Evolutionary conservation across 192 early-diverging fungal genomes (phyloP), one percentile per base, ranked within the genome.

Genomic region (Coemansia furcata): DNA sequence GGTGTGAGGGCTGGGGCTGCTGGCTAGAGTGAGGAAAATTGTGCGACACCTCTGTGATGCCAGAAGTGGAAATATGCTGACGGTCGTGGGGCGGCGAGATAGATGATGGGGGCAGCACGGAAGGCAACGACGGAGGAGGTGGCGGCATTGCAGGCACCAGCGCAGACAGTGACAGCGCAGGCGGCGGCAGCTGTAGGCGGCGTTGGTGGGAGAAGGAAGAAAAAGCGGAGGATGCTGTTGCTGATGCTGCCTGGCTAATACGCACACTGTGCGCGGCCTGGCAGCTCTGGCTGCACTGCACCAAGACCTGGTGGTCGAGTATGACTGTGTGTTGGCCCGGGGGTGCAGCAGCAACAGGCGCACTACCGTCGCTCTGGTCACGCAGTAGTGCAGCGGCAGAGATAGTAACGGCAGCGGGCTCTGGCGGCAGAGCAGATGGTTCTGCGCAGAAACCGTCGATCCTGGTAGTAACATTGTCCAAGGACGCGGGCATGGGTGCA

Each of bases 161-260:
- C n/a, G 23, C 50, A 52, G 50, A 52, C 50, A 52, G 50, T 52
- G 50, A 52, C 50, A 52, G 50, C 30, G 50, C 50, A 52, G 49
- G 49, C 49, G 26, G 50, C 50, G 50, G 49, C 23, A 26, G 15
- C 50, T 52, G 50, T 52, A 52, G 50, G 50, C 50, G 50, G 50
- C 50, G 11, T 11, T 11, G 50, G 26, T 10, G 47, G 15, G 50
- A 52, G 50, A 15, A 14, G 26, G 50, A 52, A 52, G 50, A 26
- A 47, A 47, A 47, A 19, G 46, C 46, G 46, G 46, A 47, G 7
- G 46, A 47, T 19, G 50, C 21, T 50, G 49, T 21, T 50, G 49
- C 50, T 58, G 55, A 12, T 35, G 55, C 55, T 4, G 15, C 55
- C 11, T 12, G 50, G 50, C 50, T 3, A 52, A 52, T 29, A 23